These are phyloP conservation scores for Pythium catenulatum DNA, from an alignment of 352 stramenopile genomes.

Conservation along the genomic window DNA sequence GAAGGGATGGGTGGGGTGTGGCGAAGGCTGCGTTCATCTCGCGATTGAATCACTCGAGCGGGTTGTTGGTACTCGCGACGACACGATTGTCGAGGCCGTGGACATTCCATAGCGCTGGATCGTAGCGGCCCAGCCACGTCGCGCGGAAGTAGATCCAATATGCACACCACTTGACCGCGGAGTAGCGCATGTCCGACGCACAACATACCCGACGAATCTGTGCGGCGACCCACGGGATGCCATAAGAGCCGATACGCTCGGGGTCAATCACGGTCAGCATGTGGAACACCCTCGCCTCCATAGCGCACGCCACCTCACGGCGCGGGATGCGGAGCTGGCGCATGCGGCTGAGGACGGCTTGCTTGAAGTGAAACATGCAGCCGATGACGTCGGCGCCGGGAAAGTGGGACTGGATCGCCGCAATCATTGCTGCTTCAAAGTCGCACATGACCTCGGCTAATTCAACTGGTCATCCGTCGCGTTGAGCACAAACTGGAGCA, in stretches of 20 bases:
- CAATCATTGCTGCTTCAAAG: constrained; percentile 33
- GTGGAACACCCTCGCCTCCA: neutral
- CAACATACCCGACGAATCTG: neutral
- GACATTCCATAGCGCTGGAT: constrained; percentile 37
- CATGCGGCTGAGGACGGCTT: constrained; percentile 3
- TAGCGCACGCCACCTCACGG: neutral
- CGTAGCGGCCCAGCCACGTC: constrained; percentile 41
- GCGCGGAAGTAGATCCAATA: constrained; percentile 51
- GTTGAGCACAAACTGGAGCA: neutral
- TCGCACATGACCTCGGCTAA: constrained; percentile 17
- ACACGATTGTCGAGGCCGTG: constrained; percentile 4
- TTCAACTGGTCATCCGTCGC: neutral
- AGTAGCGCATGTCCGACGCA: neutral
- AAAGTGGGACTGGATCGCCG: constrained; percentile 23
- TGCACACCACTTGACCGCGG: neutral
- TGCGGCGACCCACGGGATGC: neutral
- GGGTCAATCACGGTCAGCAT: constrained; percentile 30
- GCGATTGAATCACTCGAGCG: constrained; percentile 18
- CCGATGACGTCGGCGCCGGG: constrained; percentile 9
- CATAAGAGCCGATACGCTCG: neutral
- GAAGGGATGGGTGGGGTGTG: neutral
- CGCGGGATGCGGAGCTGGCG: neutral
- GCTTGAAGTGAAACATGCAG: constrained; percentile 55
- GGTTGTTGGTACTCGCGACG: constrained; percentile 21
- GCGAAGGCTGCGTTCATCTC: constrained; percentile 19